Conservation (phyloP, 176 grass and related monocot species). For the Alloteropsis semialata region DNA sequence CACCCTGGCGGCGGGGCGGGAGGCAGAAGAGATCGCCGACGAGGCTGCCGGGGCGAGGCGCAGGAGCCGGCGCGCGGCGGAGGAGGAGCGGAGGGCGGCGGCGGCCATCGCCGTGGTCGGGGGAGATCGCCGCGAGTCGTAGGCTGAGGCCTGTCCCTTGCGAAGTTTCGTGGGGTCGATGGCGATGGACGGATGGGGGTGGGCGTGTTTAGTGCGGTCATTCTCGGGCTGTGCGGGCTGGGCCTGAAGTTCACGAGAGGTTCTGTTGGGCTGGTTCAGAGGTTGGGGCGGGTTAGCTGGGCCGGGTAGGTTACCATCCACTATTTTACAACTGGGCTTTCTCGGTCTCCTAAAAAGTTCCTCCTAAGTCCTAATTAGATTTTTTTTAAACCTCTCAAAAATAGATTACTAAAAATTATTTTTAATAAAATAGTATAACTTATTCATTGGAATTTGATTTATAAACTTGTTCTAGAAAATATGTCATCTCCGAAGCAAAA, state of each 20-base stretch:
- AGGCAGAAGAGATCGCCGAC: conserved; percentile 31
- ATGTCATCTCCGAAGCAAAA: too few species aligned
- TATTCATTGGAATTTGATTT: neutral
- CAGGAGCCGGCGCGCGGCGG: conserved; percentile 36
- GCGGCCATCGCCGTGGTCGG: conserved; percentile 49
- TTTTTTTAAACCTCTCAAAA: too few species aligned
- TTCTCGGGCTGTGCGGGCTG: neutral
- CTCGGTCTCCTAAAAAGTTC: rapidly evolving
- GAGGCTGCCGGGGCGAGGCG: conserved; percentile 27
- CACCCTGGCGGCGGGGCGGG: conserved; percentile 3
- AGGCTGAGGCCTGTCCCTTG: neutral
- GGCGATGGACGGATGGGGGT: neutral
- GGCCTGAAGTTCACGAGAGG: neutral
- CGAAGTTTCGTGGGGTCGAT: neutral
- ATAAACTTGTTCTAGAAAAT: too few species aligned
- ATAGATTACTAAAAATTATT: too few species aligned
- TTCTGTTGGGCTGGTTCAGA: neutral
- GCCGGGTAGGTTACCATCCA: neutral
- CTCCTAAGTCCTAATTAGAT: too few species aligned
- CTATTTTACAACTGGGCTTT: neutral
- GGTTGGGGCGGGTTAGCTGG: neutral
- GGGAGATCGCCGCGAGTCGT: conserved; percentile 25
- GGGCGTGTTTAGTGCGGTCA: neutral
- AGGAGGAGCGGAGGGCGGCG: conserved; percentile 54
- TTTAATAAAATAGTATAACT: too few species aligned